Conservation (phyloP, 2,329 filamentous ascomycete genomes). For the Cytospora schulzeri region DNA sequence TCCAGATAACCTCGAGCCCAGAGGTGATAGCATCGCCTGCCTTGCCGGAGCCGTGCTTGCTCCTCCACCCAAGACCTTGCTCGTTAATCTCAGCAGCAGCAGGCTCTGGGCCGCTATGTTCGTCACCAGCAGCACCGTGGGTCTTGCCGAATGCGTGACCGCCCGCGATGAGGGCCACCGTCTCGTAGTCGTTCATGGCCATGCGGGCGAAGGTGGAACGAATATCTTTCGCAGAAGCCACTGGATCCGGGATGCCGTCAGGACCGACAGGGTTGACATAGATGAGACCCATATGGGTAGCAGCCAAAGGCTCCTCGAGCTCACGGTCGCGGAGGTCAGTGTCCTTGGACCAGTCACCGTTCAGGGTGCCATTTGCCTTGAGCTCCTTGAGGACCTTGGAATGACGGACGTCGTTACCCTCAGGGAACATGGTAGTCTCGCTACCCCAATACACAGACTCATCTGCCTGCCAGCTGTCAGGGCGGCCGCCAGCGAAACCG, state of each 20-base stretch:
- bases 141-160: slow-evolving; percentile 82
- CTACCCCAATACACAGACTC: slow-evolving; percentile 75
- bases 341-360: slow-evolving; percentile 41
- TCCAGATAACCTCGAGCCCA: slow-evolving; percentile 80
- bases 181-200: slow-evolving; percentile 84
- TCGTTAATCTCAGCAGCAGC: slow-evolving; percentile 63
- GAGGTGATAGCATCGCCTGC: slow-evolving; percentile 74
- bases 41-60: slow-evolving; percentile 64
- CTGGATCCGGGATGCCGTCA: slow-evolving; percentile 69
- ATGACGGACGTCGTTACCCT: slow-evolving; percentile 72
- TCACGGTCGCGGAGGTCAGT: slow-evolving; percentile 61
- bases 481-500: slow-evolving; percentile 70
- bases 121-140: slow-evolving; percentile 68
- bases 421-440: slow-evolving; percentile 66
- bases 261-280: slow-evolving; percentile 83
- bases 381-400: slow-evolving; percentile 51
- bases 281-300: slow-evolving; percentile 75
- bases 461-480: slow-evolving; percentile 72
- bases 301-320: slow-evolving; percentile 68
- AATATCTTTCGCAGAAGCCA: slow-evolving; percentile 71
- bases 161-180: slow-evolving; percentile 75
- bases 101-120: slow-evolving; percentile 69
- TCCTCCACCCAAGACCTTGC: slow-evolving; percentile 75
- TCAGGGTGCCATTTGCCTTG: slow-evolving; percentile 37
- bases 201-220: slow-evolving; percentile 75